phyloP scores from a whole-genome alignment of 2,329 filamentous ascomycete species.

The Penicillium expansum region DNA sequence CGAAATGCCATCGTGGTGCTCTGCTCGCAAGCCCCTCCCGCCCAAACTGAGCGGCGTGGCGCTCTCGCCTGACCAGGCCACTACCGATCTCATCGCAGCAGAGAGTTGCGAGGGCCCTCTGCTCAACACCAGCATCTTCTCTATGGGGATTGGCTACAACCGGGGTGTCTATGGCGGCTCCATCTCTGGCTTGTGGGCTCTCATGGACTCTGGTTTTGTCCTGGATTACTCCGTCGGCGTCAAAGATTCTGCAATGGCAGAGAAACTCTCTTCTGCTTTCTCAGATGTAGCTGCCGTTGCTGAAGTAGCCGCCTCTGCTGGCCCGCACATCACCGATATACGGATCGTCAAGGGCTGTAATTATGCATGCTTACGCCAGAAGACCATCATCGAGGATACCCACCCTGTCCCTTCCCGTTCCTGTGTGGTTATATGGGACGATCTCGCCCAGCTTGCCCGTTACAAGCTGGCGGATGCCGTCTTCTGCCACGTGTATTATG shows the following conservation, averaged over 20 bases:
- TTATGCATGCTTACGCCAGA: constrained; percentile 14
- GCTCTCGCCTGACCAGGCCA: constrained; percentile 4
- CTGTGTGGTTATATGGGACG: constrained; percentile 14
- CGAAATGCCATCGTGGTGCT: constrained; percentile 2
- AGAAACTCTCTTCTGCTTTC: constrained; percentile 11
- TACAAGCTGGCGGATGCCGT: constrained; percentile 15
- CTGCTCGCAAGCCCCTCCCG: constrained; percentile 11
- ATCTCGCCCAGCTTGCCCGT: constrained; percentile 14
- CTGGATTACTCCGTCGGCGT: constrained; percentile 13
- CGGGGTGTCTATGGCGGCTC: constrained; percentile 13
- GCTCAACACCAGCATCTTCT: constrained; percentile 12
- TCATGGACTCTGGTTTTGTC: constrained; percentile 15
- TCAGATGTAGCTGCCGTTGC: constrained; percentile 12
- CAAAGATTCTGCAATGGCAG: constrained; percentile 6
- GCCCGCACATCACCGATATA: constrained; percentile 11
- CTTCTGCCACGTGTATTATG: constrained; percentile 17
- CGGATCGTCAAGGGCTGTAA: constrained; percentile 13
- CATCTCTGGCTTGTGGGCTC: constrained; percentile 12
- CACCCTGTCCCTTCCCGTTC: constrained; percentile 8
- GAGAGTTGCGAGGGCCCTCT: constrained; percentile 12
- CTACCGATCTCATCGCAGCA: not conserved
- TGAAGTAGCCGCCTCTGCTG: constrained; percentile 10
- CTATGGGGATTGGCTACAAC: constrained; percentile 13
- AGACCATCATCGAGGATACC: constrained; percentile 15
- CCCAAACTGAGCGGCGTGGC: constrained; percentile 15